Evolutionary conservation across 2,329 filamentous ascomycete genomes (phyloP).

Genomic region (Clonostachys rosea): DNA sequence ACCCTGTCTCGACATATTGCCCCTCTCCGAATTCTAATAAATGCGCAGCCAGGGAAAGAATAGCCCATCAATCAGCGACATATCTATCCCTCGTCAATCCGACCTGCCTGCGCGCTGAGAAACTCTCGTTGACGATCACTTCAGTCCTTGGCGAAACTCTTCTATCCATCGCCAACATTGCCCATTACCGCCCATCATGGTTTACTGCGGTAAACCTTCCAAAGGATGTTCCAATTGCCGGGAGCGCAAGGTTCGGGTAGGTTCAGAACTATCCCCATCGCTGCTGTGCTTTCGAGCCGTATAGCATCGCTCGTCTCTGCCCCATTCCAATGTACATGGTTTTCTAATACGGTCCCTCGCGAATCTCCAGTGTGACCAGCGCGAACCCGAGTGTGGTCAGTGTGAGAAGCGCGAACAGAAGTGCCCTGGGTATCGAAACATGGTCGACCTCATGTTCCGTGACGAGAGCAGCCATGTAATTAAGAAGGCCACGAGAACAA

Average conservation of each 20-base stretch:
- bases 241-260: conserved; percentile 50
- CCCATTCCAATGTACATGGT: no score
- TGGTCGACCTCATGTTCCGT: conserved; percentile 53
- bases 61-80: no score
- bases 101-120: no score
- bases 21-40: no score
- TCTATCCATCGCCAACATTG: no score
- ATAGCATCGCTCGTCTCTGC: no score
- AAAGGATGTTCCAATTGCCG: conserved; percentile 52
- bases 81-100: no score
- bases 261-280: conserved; percentile 13
- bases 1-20: no score
- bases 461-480: conserved; percentile 53
- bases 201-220: conserved; percentile 54
- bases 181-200: conserved; percentile 28
- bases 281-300: no score
- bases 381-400: conserved; percentile 45
- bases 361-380: conserved; percentile 43
- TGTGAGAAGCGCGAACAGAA: conserved; percentile 44
- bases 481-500: conserved; percentile 36
- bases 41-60: no score
- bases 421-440: conserved; percentile 51
- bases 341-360: background rate
- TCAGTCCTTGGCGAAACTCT: no score
- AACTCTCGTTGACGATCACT: no score